Conservation (phyloP, 2,329 filamentous ascomycete genomes). For the Arthrobotrys entomopaga region DNA sequence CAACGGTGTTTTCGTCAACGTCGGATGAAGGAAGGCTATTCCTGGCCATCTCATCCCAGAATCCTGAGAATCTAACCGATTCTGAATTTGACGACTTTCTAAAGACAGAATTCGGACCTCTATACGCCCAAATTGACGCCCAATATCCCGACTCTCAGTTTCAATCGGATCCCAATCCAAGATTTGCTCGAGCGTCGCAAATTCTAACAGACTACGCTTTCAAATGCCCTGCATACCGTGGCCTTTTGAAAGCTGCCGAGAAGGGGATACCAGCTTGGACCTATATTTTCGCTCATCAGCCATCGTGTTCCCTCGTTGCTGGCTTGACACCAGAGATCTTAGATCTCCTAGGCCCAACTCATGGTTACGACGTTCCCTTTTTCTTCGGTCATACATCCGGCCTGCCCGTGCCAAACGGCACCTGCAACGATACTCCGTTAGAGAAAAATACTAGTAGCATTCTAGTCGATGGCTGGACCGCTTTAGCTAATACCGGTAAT, state of each 20-base stretch:
- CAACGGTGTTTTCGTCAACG: constrained; percentile 20
- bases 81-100: constrained; percentile 7
- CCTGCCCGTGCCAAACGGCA: constrained; percentile 28
- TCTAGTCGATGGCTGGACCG: constrained; percentile 17
- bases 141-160: constrained; percentile 33
- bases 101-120: constrained; percentile 22
- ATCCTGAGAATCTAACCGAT: constrained; percentile 6
- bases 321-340: neutral
- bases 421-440: constrained; percentile 13
- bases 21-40: constrained; percentile 27
- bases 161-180: neutral
- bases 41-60: neutral
- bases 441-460: constrained; percentile 24
- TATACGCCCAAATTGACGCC: constrained; percentile 5
- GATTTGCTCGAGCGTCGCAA: constrained; percentile 28
- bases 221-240: constrained; percentile 36
- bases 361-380: constrained; percentile 29
- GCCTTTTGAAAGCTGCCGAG: constrained; percentile 18
- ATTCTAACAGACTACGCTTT: constrained; percentile 33
- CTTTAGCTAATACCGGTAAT: constrained; percentile 20
- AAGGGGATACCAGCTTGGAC: constrained; percentile 41
- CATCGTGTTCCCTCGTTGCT: constrained; percentile 3
- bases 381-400: constrained; percentile 16
- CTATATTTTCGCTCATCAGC: constrained; percentile 28
- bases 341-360: constrained; percentile 18